Percentiles rank a stretch among this genome's conserved stretches.
Conservation (phyloP, 768 basidiomycete genomes). For the Kwoniella dendrophila region DNA sequence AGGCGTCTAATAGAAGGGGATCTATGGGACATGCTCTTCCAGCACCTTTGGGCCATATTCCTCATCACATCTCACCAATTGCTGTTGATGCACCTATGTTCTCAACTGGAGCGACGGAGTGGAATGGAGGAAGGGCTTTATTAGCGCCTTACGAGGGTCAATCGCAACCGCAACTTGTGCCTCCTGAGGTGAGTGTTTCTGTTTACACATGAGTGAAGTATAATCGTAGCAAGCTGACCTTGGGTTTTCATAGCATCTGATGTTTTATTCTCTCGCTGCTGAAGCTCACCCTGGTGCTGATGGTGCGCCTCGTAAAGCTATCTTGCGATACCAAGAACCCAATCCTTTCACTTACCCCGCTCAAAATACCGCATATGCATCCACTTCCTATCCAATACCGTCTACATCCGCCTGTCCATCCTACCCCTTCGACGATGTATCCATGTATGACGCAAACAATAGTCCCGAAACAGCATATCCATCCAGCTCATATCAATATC, state of each 20-base stretch:
- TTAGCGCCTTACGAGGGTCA: conserved; percentile 29
- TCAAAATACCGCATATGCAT: conserved; percentile 3
- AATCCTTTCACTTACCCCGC: conserved; percentile 2
- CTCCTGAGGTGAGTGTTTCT: conserved; percentile 40
- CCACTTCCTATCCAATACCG: conserved; percentile 1
- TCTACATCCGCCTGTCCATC: not conserved
- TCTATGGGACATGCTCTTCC: conserved; percentile 25
- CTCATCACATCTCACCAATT: not conserved
- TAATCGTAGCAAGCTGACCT: not conserved
- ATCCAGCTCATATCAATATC: conserved; percentile 10
- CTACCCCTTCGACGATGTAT: conserved; percentile 13
- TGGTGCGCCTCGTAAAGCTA: conserved; percentile 47
- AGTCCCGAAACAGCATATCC: conserved; percentile 17
- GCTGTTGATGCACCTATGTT: conserved; percentile 1
- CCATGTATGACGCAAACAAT: conserved; percentile 12
- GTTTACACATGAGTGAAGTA: not conserved
- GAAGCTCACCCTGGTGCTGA: conserved; percentile 46
- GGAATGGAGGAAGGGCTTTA: conserved; percentile 24
- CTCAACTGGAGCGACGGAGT: conserved; percentile 1
- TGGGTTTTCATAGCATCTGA: conserved; percentile 31
- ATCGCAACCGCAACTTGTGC: conserved; percentile 19
- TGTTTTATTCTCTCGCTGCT: conserved; percentile 48
- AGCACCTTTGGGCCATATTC: not conserved
- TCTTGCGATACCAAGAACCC: conserved; percentile 44
- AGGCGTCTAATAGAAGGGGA: conserved; percentile 23